phyloP scores from a whole-genome alignment of 176 grass and related monocot genomes.

The Eragrostis curvula region DNA sequence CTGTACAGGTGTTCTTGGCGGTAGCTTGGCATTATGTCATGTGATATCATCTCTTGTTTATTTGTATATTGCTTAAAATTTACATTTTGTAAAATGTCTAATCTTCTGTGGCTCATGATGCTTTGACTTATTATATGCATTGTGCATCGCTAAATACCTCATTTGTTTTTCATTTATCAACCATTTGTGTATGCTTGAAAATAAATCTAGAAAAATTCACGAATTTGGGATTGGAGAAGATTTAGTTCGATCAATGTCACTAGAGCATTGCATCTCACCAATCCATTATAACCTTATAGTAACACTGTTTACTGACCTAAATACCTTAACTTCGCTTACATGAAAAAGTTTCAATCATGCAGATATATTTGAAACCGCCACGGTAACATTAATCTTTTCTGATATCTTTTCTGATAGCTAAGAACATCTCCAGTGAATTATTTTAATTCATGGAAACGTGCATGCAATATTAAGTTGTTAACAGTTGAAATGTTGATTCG shows the following conservation, averaged over 20 bases:
- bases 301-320: conserved; percentile 5
- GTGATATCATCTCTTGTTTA: conserved; percentile 11
- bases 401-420: neutral
- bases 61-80: conserved; percentile 24
- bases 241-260: neutral
- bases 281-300: neutral
- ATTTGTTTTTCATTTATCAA: neutral
- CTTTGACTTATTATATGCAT: neutral
- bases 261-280: neutral
- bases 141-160: neutral
- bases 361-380: conserved; percentile 9
- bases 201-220: neutral
- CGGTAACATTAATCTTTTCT: conserved; percentile 2
- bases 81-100: neutral
- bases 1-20: conserved; percentile 2
- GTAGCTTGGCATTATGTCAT: conserved; percentile 10
- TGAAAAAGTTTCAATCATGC: neutral
- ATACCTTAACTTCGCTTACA: conserved; percentile 18
- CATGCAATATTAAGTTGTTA: conserved; percentile 23
- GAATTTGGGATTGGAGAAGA: neutral
- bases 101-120: neutral
- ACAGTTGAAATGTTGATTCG: conserved; percentile 10
- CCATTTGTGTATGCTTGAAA: neutral
- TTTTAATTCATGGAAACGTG: conserved; percentile 9
- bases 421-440: conserved; percentile 10